These are phyloP conservation scores for Lentinula raphanica DNA, from an alignment of 768 basidiomycete species.

Conservation along the genomic window DNA sequence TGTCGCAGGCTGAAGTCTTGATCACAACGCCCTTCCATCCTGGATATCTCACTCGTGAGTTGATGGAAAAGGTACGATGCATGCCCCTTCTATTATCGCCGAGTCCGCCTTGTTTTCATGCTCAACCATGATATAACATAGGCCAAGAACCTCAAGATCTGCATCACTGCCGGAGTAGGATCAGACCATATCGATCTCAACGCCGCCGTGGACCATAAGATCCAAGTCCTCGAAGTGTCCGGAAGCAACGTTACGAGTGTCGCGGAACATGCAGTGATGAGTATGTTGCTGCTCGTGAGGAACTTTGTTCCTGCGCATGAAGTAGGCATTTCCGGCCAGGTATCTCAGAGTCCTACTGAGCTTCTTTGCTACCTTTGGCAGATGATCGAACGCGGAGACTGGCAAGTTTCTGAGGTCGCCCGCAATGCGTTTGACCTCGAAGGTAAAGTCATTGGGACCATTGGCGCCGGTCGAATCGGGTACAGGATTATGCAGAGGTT, in stretches of 20 bases:
- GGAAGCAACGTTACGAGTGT: conserved; percentile 43
- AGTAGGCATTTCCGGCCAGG: not conserved
- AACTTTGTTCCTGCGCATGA: conserved; percentile 89
- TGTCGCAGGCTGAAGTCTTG: conserved; percentile 63
- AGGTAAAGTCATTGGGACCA: conserved; percentile 87
- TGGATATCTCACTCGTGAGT: conserved; percentile 71
- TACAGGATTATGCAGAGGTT: conserved; percentile 82
- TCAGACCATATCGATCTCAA: conserved; percentile 90
- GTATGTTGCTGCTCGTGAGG: conserved; percentile 83
- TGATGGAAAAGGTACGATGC: conserved; percentile 30
- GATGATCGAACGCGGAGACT: conserved; percentile 83
- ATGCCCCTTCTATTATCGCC: not conserved
- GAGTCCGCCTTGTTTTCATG: not conserved
- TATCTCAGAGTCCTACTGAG: not conserved
- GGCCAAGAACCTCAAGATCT: conserved; percentile 87
- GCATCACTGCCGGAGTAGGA: conserved; percentile 89
- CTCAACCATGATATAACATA: conserved; percentile 19
- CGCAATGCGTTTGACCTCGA: conserved; percentile 86
- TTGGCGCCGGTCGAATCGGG: conserved; percentile 79
- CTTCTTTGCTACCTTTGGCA: not conserved
- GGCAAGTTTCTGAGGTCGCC: conserved; percentile 81
- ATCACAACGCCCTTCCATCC: conserved; percentile 88
- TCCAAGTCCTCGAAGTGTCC: conserved; percentile 69
- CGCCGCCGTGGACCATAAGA: conserved; percentile 72
- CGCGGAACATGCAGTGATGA: conserved; percentile 89